Base-by-base conservation (phyloP, 2,329 filamentous ascomycete species). In the Phyllosticta paracitricarpa region DNA sequence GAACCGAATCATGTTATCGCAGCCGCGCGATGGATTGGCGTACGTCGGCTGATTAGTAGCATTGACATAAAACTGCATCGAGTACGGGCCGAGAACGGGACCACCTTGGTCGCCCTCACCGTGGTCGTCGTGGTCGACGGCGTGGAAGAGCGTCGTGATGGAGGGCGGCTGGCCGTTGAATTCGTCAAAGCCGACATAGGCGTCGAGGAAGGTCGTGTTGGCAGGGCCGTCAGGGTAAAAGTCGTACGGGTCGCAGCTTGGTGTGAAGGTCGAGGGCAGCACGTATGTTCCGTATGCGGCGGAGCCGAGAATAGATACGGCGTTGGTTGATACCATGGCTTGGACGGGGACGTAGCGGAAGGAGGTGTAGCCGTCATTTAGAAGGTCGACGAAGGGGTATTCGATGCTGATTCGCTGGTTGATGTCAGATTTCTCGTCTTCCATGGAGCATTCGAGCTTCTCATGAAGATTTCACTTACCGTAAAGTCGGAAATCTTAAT, bases 371-470 rank as follows among this genome's bases (percentile, higher is more conserved):
- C 77, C 78, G 68, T 83, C 80, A 57, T 75, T 73, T 2, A 82
- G 71, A 5, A 81, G 66, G 66, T 83, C 81, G 48, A 84, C 63
- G 67, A 84, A 84, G 0, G 82, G 82, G 62, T 83, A 84, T 64
- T 81, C 78, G 63, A 82, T 77, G 8, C 78, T 76, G 19, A 78
- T 71, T 48, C 78, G 78, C 81, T 83, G 59, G 65, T 71, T 61
- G 68, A 59, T 57, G 30, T 60, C 25, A 61, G 55, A n/a, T 4
- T n/a, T 4, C n/a, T 7, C 40, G 4, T 17, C 4, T 48, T 48
- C 17, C n/a, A 14, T n/a, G 33, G n/a, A 19, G 17, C 17, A n/a
- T n/a, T 7, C 12, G 4, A n/a, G 14, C 14, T n/a, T 6, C 14
- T 63, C 63, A n/a, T 59, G 62, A 7, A 55, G 25, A 30, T 12